Evolutionary conservation across 2,329 filamentous ascomycete genomes (phyloP), one percentile per base, ranked within the genome.

Genomic region (Teratosphaeria viscida): DNA sequence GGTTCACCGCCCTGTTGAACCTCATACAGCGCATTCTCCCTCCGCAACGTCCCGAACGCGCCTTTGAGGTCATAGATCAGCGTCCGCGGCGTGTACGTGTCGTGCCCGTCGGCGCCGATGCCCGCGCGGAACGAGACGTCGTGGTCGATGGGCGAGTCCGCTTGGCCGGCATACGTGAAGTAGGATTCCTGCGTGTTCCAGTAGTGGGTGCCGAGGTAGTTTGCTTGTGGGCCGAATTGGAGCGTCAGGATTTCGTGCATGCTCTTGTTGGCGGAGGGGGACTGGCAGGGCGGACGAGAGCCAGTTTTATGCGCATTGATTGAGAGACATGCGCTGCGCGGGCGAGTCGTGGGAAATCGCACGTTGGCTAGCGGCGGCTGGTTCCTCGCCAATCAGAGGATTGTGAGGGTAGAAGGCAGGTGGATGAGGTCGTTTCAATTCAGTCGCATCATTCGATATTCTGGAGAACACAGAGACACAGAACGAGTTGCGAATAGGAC

Each of bases 111-210:
- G 0, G 85, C 85, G 23, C 88, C 90, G 60, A 95, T 72, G 2
- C 94, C 94, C 0, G 89, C 81, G 16, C 92, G 83, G 76, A 96
- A 99, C 72, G 95, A 90, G 56, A 97, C 80, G 73, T 95, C 86
- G 78, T 95, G 90, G 68, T 95, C 83, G 62, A 95, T 78, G 0
- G 83, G 80, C 6, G 82, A 82, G 61, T 87, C 83, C 66, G 84
- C 80, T 71, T 89, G 79, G 63, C 86, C 79, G 54, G 82, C 80
- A 70, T 96, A 97, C 14, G 92, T 96, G 71, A 97, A 97, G 75
- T 99, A 99, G 0, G 92, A 96, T 79, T 99, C 94, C 88, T 96
- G 92, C 5, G 89, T 81, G 69, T 99, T 99, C 94, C 94, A 99
- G 74, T 96, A 99, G 77, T 99, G 94, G 0, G 92, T 95, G 34